phyloP scores from a whole-genome alignment of 495 filamentous ascomycete species.

The Penicillium macrosclerotiorum region DNA sequence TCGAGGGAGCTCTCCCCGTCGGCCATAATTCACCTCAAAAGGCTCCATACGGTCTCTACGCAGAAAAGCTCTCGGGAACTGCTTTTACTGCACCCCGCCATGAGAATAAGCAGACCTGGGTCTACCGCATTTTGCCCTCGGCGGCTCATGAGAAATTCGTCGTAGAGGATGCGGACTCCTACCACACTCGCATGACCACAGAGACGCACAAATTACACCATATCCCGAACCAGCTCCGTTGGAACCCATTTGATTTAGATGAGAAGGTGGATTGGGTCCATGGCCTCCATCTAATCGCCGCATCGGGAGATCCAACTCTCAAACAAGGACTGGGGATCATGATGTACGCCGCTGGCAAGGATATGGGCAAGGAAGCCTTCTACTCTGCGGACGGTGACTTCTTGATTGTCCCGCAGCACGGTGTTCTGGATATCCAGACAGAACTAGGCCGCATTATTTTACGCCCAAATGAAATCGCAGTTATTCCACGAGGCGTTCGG shows the following conservation, averaged over 20 bases:
- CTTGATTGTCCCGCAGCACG: slow-evolving; percentile 80
- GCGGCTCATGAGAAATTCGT: slow-evolving; percentile 77
- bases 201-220: slow-evolving; percentile 55
- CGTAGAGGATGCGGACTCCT: slow-evolving; percentile 50
- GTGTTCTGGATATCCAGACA: slow-evolving; percentile 79
- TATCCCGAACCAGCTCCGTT: slow-evolving; percentile 85
- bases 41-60: slow-evolving; percentile 77
- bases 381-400: slow-evolving; percentile 92
- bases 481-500: slow-evolving; percentile 78
- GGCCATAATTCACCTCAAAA: slow-evolving; percentile 89
- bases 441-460: slow-evolving; percentile 82
- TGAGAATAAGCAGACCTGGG: slow-evolving; percentile 90
- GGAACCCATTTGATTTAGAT: slow-evolving; percentile 84
- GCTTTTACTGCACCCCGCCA: slow-evolving; percentile 87
- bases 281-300: slow-evolving; percentile 72
- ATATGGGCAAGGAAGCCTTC: slow-evolving; percentile 77
- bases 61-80: slow-evolving; percentile 91
- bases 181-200: slow-evolving; percentile 51
- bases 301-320: slow-evolving; percentile 77
- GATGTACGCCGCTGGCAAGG: slow-evolving; percentile 76
- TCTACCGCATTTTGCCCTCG: slow-evolving; percentile 86
- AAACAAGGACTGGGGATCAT: slow-evolving; percentile 81
- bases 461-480: slow-evolving; percentile 83
- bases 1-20: slow-evolving; percentile 59
- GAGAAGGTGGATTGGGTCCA: slow-evolving; percentile 75